These are phyloP conservation scores for Parachlorella kessleri DNA, from an alignment of 139 green algal genomes.

Conservation along the genomic window DNA sequence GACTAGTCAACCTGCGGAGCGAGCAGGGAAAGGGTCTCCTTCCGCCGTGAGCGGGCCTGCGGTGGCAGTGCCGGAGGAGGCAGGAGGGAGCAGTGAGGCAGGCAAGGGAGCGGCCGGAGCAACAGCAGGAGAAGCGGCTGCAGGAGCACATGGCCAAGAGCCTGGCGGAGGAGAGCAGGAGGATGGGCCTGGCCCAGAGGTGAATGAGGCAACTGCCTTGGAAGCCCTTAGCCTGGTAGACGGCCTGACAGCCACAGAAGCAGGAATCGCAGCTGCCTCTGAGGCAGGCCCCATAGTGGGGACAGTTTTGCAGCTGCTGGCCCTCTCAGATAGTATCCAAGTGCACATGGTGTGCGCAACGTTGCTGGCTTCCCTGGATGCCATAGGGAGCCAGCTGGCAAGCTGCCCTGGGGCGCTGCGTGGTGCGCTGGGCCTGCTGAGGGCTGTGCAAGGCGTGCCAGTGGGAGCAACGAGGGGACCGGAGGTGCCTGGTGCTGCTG, in stretches of 20 bases:
- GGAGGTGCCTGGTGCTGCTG: no score
- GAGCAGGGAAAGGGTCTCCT: no score
- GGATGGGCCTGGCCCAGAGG: no score
- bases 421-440: background rate
- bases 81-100: no score
- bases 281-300: background rate
- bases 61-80: no score
- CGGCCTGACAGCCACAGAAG: background rate
- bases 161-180: no score
- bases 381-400: background rate
- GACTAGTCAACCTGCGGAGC: no score
- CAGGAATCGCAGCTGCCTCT: background rate
- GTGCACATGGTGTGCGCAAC: background rate
- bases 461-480: background rate
- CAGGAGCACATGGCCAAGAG: no score
- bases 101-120: no score
- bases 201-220: background rate
- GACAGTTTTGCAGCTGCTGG: background rate
- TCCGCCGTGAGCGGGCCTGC: no score
- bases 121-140: no score
- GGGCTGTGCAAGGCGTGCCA: background rate
- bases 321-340: background rate
- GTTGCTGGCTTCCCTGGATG: background rate
- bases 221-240: background rate
- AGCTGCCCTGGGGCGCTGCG: background rate